Conservation (phyloP, 441 rosid genomes). For the Adansonia madagascariensis region DNA sequence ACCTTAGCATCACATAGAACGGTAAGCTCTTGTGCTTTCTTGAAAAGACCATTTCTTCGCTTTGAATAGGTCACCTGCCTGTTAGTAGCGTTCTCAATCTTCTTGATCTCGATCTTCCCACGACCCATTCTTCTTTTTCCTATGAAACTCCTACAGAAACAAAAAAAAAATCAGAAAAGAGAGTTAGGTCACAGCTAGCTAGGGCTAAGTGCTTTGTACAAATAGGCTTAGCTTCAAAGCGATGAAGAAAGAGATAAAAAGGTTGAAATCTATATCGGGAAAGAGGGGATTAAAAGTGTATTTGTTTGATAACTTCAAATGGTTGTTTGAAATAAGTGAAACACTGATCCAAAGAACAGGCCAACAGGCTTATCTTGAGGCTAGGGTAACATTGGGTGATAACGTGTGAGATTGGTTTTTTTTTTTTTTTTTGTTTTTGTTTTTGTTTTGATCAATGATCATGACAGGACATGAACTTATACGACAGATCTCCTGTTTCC, state of each 20-base stretch:
- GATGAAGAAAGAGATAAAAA: background rate
- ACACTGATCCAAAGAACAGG: background rate
- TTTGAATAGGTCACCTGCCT: constrained; percentile 70
- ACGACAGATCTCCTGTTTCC: too few species aligned
- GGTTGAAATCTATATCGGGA: constrained; percentile 33
- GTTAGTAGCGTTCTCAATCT: constrained; percentile 56
- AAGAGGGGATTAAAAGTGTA: constrained; percentile 23
- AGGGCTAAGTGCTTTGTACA: background rate
- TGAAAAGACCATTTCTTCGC: constrained; percentile 56
- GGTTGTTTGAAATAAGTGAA: constrained; percentile 3
- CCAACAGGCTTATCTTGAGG: background rate
- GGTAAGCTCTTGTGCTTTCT: constrained; percentile 61
- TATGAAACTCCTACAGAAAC: background rate
- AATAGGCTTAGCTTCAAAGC: background rate
- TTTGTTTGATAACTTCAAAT: constrained; percentile 33
- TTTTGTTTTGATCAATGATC: background rate
- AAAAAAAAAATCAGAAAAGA: background rate
- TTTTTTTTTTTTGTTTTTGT: too few species aligned
- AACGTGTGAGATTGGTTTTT: constrained; percentile 21
- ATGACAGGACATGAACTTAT: constrained; percentile 7
- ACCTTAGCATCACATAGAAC: constrained; percentile 66
- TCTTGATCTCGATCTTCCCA: constrained; percentile 66
- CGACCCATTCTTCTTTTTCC: constrained; percentile 42
- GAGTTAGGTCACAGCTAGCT: background rate
- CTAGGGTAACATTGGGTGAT: background rate